Base-by-base conservation (phyloP, 75 land plant species). In the Picea sitchensis region DNA sequence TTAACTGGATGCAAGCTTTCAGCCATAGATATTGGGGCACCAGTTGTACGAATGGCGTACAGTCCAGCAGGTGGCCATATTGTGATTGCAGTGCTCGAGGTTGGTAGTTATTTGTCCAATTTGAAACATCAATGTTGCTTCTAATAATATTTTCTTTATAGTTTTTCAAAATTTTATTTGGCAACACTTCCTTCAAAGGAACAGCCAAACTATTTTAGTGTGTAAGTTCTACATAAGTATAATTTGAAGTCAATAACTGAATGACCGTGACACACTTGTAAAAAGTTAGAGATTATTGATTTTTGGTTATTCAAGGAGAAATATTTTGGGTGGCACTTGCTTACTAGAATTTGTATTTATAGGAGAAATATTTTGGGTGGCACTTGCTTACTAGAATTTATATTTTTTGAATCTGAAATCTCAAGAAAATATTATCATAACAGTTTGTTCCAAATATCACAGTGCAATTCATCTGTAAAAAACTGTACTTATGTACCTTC, bases 1-100 rank as follows among this genome's bases (percentile, higher is more conserved):
- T 74, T 93, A 34, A 93, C 90, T 78, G 99, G 99, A 81, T 83
- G 98, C 86, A 98, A 88, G 86, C 92, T 98, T 36, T 86, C 98
- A 32, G 86, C 93, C 17, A 83, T 98, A 63, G 87, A 98, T 61
- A 92, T 98, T 80, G 98, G 98, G 76, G 87, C 96, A 51, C 90
- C 90, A 32, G 98, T 92, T 79, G 92, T 98, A 44, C 93, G 98
- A 20, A 98, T 98, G 99, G 75, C 88, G 17, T 98, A 98, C 79
- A 95, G 94, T 82, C 99, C 99, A 51, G 97, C 96, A 36, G 84
- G 91, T 79, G 91, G 92, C 31, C 94, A 95, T 87, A 80, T 87
- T 34, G 86, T 95, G 26, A 83, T 98, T 77, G 93, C 98, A n/a
- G 91, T 98, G 7, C 93, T 98, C 80, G 99, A 98, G 94, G 99